Conservation (phyloP, 2,329 filamentous ascomycete species). For the Keithomyces neogunnii region DNA sequence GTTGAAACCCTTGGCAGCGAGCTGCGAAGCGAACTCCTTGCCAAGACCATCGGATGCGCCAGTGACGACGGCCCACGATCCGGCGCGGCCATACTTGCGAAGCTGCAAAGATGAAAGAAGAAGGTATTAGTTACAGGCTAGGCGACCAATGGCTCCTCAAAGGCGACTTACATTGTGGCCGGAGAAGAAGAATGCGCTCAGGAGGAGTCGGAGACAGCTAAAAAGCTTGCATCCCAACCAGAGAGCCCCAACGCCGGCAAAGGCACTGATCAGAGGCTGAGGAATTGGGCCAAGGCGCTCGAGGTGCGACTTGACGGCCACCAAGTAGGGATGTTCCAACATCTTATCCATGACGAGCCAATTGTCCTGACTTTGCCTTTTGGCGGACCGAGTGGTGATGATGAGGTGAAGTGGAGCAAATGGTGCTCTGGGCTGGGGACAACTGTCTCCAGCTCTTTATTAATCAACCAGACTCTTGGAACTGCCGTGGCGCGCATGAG, state of each 20-base stretch:
- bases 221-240: constrained; percentile 48
- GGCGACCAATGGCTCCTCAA: not conserved
- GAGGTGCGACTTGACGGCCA: constrained; percentile 9
- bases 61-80: constrained; percentile 89
- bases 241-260: constrained; percentile 50
- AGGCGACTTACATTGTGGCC: constrained; percentile 48
- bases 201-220: constrained; percentile 51
- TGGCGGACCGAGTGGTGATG: not conserved
- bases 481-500: not conserved
- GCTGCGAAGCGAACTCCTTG: constrained; percentile 88
- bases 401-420: not conserved
- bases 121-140: not conserved
- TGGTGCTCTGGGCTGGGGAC: not conserved
- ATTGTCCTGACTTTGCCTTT: not conserved
- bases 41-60: constrained; percentile 94
- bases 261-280: constrained; percentile 33
- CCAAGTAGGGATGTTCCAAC: constrained; percentile 7
- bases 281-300: constrained; percentile 27
- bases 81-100: constrained; percentile 80
- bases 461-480: not conserved
- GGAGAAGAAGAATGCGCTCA: constrained; percentile 60
- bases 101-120: constrained; percentile 45
- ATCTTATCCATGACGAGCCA: constrained; percentile 18
- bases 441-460: no score
- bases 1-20: constrained; percentile 89